Percentiles rank a stretch among this genome's conserved stretches.
Conservation (phyloP, 345 rosid species). For the Carallia brachiata region DNA sequence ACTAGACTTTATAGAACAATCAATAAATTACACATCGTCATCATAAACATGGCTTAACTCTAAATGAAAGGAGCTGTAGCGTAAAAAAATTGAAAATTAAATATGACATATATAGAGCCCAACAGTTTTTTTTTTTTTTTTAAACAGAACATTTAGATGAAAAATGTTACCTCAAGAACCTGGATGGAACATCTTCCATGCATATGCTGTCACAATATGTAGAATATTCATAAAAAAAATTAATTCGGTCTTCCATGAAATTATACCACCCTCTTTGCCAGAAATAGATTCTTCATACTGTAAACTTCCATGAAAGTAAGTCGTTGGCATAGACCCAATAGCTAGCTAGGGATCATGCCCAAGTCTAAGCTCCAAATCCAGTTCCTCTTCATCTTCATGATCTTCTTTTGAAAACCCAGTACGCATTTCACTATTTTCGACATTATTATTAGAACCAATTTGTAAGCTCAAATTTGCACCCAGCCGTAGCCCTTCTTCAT, state of each 20-base stretch:
- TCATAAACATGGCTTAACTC: too few species aligned
- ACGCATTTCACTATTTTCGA: conserved; percentile 23
- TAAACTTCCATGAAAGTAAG: too few species aligned
- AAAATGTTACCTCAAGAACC: not conserved
- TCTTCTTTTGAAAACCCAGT: conserved; percentile 25
- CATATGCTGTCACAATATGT: not conserved
- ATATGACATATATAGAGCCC: too few species aligned
- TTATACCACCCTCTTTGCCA: not conserved
- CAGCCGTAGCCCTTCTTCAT: conserved; percentile 29
- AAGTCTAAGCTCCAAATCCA: conserved; percentile 89
- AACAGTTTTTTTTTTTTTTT: too few species aligned
- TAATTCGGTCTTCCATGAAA: too few species aligned
- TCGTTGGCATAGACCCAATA: not conserved
- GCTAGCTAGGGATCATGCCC: conserved; percentile 42
- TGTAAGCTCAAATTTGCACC: conserved; percentile 55
- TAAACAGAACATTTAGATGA: too few species aligned
- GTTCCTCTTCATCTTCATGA: conserved; percentile 42
- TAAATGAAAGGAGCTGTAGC: too few species aligned
- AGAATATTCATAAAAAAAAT: not conserved
- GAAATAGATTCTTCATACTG: not conserved
- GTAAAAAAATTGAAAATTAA: too few species aligned
- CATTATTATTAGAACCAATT: conserved; percentile 29
- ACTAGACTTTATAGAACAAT: too few species aligned
- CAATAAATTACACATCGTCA: too few species aligned
- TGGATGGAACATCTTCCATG: not conserved